Conservation (phyloP, 768 basidiomycete species). For the Pleurotus eryngii region DNA sequence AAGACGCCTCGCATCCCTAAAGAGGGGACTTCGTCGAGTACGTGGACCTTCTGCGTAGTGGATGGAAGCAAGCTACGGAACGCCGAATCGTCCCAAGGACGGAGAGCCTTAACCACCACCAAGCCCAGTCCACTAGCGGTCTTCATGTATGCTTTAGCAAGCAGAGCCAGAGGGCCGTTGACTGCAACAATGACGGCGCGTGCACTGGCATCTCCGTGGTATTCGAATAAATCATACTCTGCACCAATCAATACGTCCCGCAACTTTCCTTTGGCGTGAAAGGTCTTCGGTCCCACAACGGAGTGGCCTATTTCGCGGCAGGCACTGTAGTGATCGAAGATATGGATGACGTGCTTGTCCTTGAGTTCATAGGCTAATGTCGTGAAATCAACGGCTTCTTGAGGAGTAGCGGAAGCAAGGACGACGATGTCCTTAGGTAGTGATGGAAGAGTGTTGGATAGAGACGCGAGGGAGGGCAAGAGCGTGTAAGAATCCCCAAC, state of each 20-base stretch:
- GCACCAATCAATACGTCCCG: constrained; percentile 47
- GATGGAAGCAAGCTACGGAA: constrained; percentile 58
- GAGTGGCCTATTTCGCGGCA: constrained; percentile 71
- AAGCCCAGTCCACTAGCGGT: constrained; percentile 53
- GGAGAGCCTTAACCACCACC: constrained; percentile 72
- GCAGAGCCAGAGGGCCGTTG: constrained; percentile 75
- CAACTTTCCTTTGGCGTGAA: constrained; percentile 23
- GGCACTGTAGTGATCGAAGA: constrained; percentile 85
- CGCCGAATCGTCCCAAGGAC: constrained; percentile 76
- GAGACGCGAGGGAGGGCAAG: constrained; percentile 71
- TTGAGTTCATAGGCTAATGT: constrained; percentile 69
- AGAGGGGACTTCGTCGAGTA: constrained; percentile 76
- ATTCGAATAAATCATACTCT: constrained; percentile 78
- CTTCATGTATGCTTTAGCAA: constrained; percentile 49
- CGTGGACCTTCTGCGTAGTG: constrained; percentile 57
- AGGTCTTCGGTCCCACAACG: constrained; percentile 27
- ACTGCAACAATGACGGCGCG: constrained; percentile 64
- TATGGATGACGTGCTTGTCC: constrained; percentile 72
- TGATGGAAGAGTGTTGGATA: constrained; percentile 56
- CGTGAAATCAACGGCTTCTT: constrained; percentile 78
- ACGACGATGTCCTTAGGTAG: constrained; percentile 68
- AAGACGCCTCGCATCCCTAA: constrained; percentile 59
- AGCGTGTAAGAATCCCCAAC: constrained; percentile 65
- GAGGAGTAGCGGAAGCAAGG: constrained; percentile 79
- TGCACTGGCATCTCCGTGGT: constrained; percentile 63